Base-by-base conservation (phyloP, 352 stramenopile genomes). In the Phytophthora sp. region DNA sequence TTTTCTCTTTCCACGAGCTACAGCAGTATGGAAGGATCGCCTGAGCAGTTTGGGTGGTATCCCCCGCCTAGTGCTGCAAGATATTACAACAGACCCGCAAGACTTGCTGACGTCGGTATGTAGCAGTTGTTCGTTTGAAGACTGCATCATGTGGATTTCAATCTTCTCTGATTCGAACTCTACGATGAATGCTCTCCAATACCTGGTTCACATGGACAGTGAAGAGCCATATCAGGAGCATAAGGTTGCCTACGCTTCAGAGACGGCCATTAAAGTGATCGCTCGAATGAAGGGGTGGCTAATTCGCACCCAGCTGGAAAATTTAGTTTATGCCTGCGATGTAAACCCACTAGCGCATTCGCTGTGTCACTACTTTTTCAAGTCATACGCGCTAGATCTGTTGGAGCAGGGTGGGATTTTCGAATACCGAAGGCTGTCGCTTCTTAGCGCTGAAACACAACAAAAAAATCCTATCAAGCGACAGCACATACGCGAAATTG, bases 1-100 rank as follows among this genome's bases (percentile, higher is more conserved):
- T 52, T n/a, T 31, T 26, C 24, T 65, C 32, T 74, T 61, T 70
- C 53, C 60, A 20, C 20, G 30, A 9, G 54, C 46, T 15, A 32
- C 26, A 49, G 54, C 23, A 11, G 54, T 66, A 18, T 65, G 54
- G 54, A 9, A 44, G 17, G 12, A 70, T 26, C 62, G 62, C 8
- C 55, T 74, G 15, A 31, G 63, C 0, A 51, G 30, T 42, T 59
- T 71, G 52, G 66, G 60, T 52, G 66, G 35, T 9, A 42, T 42
- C 23, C 17, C 35, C 23, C 35, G n/a, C 5, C 23, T 13, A 13
- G 35, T 42, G 35, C 13, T 24, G 8, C 35, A 42, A 42, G 17
- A 42, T 9, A 42, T 23, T 23, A 8, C 5, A 23, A 24, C 35
- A 21, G 35, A 42, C 15, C 35, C 35, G 35, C 12, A 26, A 8